Evolutionary conservation across 345 rosid species (phyloP), one percentile per base, ranked within the genome.

Genomic region (Toxicodendron radicans): DNA sequence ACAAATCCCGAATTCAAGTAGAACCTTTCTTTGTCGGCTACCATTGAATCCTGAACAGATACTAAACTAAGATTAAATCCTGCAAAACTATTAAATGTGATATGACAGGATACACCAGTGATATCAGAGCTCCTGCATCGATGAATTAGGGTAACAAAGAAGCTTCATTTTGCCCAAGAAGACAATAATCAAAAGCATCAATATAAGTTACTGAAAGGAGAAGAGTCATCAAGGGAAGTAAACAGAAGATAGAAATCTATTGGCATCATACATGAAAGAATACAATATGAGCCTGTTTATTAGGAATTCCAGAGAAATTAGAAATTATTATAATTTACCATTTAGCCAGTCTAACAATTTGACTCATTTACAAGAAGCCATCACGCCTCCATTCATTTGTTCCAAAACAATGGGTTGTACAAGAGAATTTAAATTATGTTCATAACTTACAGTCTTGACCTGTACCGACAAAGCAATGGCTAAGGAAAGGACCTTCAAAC

Each of bases 341-440:
- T 17, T 32, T 18, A 7, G 43, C 45, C 68, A 38, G 49, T 70
- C 72, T 48, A 73, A 54, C 65, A 63, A 67, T 73, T 51, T 49
- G 57, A 64, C 41, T 30, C 73, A 80, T 69, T 58, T 59, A 73
- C 80, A 68, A 48, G n/a, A 61, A 60, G 7, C 57, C 71, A 35
- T 35, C 46, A 62, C 13, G 43, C 16, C 13, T 21, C 23, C 33
- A 0, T 67, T 72, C 73, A 27, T 20, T 65, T 64, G 27, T 12
- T 68, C 59, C 51, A 45, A 53, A 48, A 54, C 20, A 65, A 69
- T 68, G 73, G 24, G 32, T 35, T 23, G 33, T 35, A 46, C 68
- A 72, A 43, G 24, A 72, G 59, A 62, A 68, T 68, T 58, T 20
- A 60, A 58, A 43, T 43, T 58, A 43, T 58, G 45, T 59, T 60